A percentile compares a stretch with the other conserved stretches of the same genome.
phyloP scores from a whole-genome alignment of 306 rosid genomes.

The Hippophae gyantsensis region DNA sequence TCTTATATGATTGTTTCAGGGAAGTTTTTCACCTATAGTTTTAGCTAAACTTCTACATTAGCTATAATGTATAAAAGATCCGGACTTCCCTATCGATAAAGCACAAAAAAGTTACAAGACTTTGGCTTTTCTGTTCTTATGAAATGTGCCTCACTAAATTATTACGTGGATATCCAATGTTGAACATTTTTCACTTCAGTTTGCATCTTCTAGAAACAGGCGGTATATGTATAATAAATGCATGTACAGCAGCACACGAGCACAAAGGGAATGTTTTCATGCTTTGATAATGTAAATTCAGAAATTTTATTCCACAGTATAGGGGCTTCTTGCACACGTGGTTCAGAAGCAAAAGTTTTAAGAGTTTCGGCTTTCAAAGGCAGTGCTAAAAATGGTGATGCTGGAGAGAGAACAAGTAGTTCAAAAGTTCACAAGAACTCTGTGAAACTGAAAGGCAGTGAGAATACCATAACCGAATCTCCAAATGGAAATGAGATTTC shows the following conservation, averaged over 20 bases:
- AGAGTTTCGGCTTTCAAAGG: slow-evolving; percentile 74
- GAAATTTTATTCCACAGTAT: slow-evolving; percentile 67
- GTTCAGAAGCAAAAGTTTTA: slow-evolving; percentile 41
- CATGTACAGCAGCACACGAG: not conserved
- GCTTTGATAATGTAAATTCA: slow-evolving; percentile 26
- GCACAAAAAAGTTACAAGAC: not conserved
- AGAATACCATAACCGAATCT: slow-evolving; percentile 37
- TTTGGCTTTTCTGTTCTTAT: not conserved
- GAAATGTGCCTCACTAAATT: not conserved
- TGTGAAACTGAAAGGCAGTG: slow-evolving; percentile 52
- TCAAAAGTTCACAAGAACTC: slow-evolving; percentile 51
- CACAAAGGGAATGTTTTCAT: not conserved
- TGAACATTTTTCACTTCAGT: not conserved
- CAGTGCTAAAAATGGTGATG: slow-evolving; percentile 43
- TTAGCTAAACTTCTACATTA: not conserved
- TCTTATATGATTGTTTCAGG: not conserved
- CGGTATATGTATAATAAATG: not conserved
- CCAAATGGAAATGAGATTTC: slow-evolving; percentile 47
- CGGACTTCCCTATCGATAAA: not conserved
- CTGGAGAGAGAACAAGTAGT: slow-evolving; percentile 47
- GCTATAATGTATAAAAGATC: not conserved
- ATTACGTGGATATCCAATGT: no score
- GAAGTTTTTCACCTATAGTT: not conserved
- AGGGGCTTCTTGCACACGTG: slow-evolving; percentile 53
- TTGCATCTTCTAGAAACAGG: slow-evolving; percentile 1